Conservation (phyloP, 2,329 filamentous ascomycete species). For the Colletotrichum truncatum region DNA sequence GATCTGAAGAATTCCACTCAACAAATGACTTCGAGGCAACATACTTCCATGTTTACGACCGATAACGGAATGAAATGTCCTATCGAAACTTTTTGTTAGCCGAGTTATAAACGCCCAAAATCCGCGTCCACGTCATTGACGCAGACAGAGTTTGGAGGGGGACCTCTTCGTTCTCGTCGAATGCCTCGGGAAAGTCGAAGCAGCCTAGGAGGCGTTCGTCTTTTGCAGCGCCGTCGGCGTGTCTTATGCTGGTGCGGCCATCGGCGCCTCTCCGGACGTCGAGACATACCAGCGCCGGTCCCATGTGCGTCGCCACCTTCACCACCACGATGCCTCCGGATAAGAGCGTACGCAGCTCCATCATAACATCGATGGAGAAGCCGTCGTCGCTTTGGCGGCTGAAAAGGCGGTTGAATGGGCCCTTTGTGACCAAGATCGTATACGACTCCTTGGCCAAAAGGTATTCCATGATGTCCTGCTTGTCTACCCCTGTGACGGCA, state of each 20-base stretch:
- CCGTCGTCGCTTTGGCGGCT: neutral
- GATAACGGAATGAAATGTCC: too few relatives aligned
- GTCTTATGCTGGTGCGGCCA: neutral
- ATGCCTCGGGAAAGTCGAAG: neutral
- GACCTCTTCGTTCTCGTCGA: neutral
- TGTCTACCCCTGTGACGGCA: conserved; percentile 33
- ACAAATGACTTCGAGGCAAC: too few relatives aligned
- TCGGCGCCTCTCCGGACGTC: neutral
- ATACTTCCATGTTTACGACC: too few relatives aligned
- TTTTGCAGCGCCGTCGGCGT: fast-evolving
- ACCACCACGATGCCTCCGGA: neutral
- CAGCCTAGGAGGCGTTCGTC: neutral
- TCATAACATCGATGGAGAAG: neutral
- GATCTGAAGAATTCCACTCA: too few relatives aligned
- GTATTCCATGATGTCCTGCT: conserved; percentile 36
- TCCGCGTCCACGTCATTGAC: neutral
- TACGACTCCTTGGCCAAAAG: conserved; percentile 25
- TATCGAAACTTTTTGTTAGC: too few relatives aligned
- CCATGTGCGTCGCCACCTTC: neutral
- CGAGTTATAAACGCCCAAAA: too few relatives aligned
- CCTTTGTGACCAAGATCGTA: neutral
- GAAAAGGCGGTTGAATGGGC: neutral
- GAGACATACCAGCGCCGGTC: neutral
- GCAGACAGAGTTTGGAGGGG: neutral
- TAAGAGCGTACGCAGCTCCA: neutral